Base-by-base conservation (phyloP, 1,284 basidiomycete genomes). In the Malassezia cuniculi region DNA sequence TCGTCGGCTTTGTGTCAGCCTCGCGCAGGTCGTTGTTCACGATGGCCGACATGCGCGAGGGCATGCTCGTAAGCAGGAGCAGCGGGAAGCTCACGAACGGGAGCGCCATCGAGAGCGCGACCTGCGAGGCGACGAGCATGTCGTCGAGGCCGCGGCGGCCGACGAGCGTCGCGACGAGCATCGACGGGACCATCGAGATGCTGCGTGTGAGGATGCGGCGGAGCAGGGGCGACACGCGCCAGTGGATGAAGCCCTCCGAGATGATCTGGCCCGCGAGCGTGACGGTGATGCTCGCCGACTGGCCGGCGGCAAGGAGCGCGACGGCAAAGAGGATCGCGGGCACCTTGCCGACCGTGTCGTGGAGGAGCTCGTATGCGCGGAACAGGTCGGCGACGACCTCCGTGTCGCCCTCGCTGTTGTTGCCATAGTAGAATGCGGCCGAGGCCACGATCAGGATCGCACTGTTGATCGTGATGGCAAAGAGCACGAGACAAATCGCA, bases 231-330 rank as follows among this genome's bases (percentile, higher is more conserved):
- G 83, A 81, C 33, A 85, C 75, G 36, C 76, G 76, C 89, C 89
- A 95, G 41, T 78, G 77, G 47, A 97, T 75, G 69, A 94, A 93
- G 0, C 90, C 90, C 69, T 95, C 90, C 0, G 80, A 81, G 22
- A 95, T 82, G 30, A 87, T 80, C 69, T 95, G 74, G 0, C 89
- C 90, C 0, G 86, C 82, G 9, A 95, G 74, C 0, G 87, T 95
- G 6, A 85, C 87, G 1, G 93, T 84, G 47, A 95, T 78, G 7
- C 82, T 85, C 0, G 90, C 84, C 50, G 83, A 85, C 72, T 95
- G 86, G 3, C 89, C 89, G 0, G 86, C 75, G 26, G 80, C 79
- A 0, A 65, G 50, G 31, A 65, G 42, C 8, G 57, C 62, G 16
- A 65, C 44, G n/a, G 58, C 60, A 34, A 65, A 65, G 4, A 65